Evolutionary conservation across 73 alveolate species (phyloP), one percentile per base, ranked within the genome.

Genomic region (Durusdinium trenchii): DNA sequence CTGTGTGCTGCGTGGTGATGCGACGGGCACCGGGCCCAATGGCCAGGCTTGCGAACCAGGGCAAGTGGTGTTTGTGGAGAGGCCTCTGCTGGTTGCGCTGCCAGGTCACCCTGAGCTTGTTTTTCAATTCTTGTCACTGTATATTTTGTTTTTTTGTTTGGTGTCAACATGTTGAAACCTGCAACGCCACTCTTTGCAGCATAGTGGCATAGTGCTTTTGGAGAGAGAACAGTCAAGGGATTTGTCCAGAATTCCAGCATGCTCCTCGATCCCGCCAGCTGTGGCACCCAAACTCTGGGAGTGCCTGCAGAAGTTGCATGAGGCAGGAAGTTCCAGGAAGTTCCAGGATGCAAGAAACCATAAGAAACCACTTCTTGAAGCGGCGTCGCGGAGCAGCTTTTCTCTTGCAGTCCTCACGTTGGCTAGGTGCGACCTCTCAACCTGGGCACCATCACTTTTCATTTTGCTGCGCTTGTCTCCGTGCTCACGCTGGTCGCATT

Each of bases 401-500:
- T 81, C 45, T 45, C 46, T 81, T 81, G 18, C 71, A 23, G 16
- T n/a, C 5, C 46, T 3, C 75, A 18, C 35, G 6, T 26, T 73
- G 62, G 43, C 38, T 92, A 94, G 99, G 99, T 69, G 61, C 94
- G 51, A 64, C 94, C 99, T 1, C 94, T 94, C 30, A 94, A 94
- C 99, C 76, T 94, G 60, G 99, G 99, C 57, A 94, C 99, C 83
- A 36, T 94, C 20, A 94, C 99, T n/a, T 94, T 94, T 94, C 99
- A 94, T 76, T 94, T 76, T 57, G 99, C 99, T 26, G 99, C 99
- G 30, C 50, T 94, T 40, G 94, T 94, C 52, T 94, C 99, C 45
- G 99, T 94, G 99, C 99, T 94, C 40, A 76, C 93, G 69, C 99
- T 78, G 54, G 99, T 52, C 84, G 46, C 32, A 26, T 36, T 36